Evolutionary conservation across 2,329 filamentous ascomycete species (phyloP).

Genomic region (Hyphodiscus sp.): DNA sequence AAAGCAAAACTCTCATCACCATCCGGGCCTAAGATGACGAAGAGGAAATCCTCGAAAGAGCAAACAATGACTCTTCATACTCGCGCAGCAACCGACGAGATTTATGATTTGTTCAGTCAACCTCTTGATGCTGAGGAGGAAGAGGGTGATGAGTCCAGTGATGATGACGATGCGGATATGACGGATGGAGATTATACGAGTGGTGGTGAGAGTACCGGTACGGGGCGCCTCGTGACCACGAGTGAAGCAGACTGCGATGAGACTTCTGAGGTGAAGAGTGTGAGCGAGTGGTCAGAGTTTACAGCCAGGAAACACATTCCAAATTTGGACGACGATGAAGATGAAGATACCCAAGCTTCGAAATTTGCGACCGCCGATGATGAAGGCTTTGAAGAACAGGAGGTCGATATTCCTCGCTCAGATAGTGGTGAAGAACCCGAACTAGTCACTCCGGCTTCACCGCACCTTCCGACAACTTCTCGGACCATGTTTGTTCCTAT

Average conservation of each 20-base stretch:
- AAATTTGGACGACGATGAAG: constrained; percentile 32
- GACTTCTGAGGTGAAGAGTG: constrained; percentile 52
- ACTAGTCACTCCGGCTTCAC: constrained; percentile 38
- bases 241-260: constrained; percentile 62
- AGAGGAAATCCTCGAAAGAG: constrained; percentile 56
- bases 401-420: constrained; percentile 30
- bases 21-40: constrained; percentile 75
- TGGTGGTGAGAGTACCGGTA: constrained; percentile 75
- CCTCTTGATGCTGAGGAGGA: constrained; percentile 48
- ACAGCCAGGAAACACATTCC: constrained; percentile 67
- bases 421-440: constrained; percentile 32
- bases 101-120: constrained; percentile 95
- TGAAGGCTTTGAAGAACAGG: constrained; percentile 27
- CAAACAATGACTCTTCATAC: constrained; percentile 99
- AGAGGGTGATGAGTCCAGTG: constrained; percentile 42
- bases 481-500: constrained; percentile 69
- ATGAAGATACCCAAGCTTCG: constrained; percentile 35
- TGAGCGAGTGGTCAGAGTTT: constrained; percentile 87
- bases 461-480: constrained; percentile 30
- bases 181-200: constrained; percentile 74
- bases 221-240: constrained; percentile 60
- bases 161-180: constrained; percentile 55
- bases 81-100: constrained; percentile 89
- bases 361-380: constrained; percentile 35
- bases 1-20: constrained; percentile 92